A percentile compares a stretch with the other conserved stretches of the same genome.
These are phyloP conservation scores for Saccharum officinarum DNA, from an alignment of 176 grass and related monocot genomes.

Conservation along the genomic window DNA sequence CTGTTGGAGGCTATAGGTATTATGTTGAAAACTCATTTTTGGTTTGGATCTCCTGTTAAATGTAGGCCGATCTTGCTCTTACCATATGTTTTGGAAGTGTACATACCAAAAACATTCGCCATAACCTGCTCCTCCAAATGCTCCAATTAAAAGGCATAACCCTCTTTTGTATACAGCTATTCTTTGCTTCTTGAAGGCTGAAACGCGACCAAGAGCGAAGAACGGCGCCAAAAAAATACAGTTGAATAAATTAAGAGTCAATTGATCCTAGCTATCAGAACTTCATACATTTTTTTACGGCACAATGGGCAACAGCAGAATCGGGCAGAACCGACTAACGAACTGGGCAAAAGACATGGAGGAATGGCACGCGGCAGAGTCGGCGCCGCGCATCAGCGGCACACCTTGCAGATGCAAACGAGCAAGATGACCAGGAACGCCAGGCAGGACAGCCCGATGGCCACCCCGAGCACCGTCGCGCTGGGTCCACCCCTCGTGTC, in stretches of 20 bases:
- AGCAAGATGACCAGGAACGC: constrained; percentile 84
- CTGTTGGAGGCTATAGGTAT: no score
- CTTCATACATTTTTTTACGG: neutral
- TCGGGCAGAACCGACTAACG: neutral
- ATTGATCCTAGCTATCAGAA: constrained; percentile 23
- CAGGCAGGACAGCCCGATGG: constrained; percentile 88
- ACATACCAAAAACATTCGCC: neutral
- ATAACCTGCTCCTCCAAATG: neutral
- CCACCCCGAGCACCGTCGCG: constrained; percentile 79
- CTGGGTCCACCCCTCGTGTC: constrained; percentile 58
- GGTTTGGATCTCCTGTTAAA: no score
- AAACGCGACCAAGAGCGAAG: constrained; percentile 27
- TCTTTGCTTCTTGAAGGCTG: neutral
- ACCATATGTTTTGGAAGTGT: no score
- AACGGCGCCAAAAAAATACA: constrained; percentile 31
- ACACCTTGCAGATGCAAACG: constrained; percentile 92
- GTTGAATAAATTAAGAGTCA: constrained; percentile 33
- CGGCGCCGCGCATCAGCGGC: constrained; percentile 36
- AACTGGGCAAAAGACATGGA: constrained; percentile 10
- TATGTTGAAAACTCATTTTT: no score
- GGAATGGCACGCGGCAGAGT: neutral
- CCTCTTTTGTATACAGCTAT: constrained; percentile 14
- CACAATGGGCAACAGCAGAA: neutral
- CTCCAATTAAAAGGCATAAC: neutral
- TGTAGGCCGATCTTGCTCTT: no score